phyloP scores from a whole-genome alignment of 352 stramenopile genomes.

The Phytopythium boreale region DNA sequence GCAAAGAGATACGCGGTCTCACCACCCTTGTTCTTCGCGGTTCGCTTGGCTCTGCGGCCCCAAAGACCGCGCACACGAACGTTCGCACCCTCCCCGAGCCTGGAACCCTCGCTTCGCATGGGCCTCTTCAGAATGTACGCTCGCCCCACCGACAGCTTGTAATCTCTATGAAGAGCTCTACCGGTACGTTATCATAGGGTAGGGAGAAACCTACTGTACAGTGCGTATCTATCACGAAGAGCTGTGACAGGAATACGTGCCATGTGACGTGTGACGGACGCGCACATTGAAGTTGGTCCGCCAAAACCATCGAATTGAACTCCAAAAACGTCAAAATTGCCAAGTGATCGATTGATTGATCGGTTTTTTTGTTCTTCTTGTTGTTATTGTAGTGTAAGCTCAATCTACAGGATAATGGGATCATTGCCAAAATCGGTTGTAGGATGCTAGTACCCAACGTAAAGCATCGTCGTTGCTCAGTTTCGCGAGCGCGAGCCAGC shows the following conservation, averaged over 20 bases:
- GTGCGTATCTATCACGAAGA: too few relatives aligned
- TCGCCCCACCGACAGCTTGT: not conserved
- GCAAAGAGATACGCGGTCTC: too few relatives aligned
- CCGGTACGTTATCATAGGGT: too few relatives aligned
- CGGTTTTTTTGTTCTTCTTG: not conserved
- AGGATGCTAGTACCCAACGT: slow-evolving; percentile 44
- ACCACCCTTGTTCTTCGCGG: not conserved
- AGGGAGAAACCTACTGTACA: not conserved
- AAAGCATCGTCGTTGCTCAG: slow-evolving; percentile 39
- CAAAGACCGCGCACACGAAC: not conserved
- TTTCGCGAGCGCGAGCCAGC: slow-evolving; percentile 6
- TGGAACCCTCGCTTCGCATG: too few relatives aligned
- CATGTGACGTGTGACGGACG: slow-evolving; percentile 5
- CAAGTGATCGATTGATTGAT: too few relatives aligned
- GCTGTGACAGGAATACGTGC: not conserved
- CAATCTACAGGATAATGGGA: slow-evolving; percentile 30
- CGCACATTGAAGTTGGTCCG: slow-evolving; percentile 3
- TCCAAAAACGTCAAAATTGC: too few relatives aligned
- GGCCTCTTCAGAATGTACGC: not conserved
- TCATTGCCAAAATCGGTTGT: slow-evolving; percentile 37
- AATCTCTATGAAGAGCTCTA: not conserved
- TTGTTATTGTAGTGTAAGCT: slow-evolving; percentile 4
- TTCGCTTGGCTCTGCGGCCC: not conserved
- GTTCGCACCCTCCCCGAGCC: not conserved
- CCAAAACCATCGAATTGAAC: not conserved